Evolutionary conservation across 768 basidiomycete species (phyloP), one percentile per base, ranked within the genome.

Genomic region (Nevesoporus exiguus): DNA sequence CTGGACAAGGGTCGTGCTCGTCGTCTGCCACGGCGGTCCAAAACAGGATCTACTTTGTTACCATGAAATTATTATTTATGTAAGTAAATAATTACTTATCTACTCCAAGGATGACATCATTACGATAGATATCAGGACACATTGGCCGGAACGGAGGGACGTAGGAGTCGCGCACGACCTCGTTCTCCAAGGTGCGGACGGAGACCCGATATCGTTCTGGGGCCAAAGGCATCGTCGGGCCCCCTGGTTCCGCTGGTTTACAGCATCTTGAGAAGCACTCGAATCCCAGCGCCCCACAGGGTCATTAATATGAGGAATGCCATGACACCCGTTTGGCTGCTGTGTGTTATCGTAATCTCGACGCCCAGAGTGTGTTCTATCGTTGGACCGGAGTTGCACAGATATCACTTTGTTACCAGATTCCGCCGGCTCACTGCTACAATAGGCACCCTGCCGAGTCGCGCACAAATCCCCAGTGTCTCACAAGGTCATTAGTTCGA

Each of bases 21-120:
- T 59, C 55, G 66, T 51, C 24, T 22, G 10, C 25, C 31, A 33
- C 61, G 47, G 42, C 55, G 53, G 46, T 61, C 54, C 55, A 41
- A 66, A 63, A 55, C 33, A 43, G 41, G 44, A 22, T 36, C 22
- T 3, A n/a, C 14, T 17, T 33, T 22, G 3, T 10, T 8, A 15
- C 7, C 3, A 4, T 17, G 31, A 41, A 14, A 5, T 52, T 47
- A 53, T 53, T 54, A 62, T 52, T 29, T 33, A 55, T 42, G 21
- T 54, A 55, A 59, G 19, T 50, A 64, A 40, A 15, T 48, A 47
- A 51, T 13, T 51, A 45, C 19, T 52, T 43, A 15, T 5, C 15
- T 36, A 17, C 15, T 15, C 34, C 13, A 34, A 34, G 14, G 6
- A 58, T 58, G 61, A 62, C 58, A 60, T 64, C 61, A 62, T 45